Percentiles rank a stretch among this genome's conserved stretches.
phyloP scores from a whole-genome alignment of 352 stramenopile species.

The Phytopythium cucurbitacearum region DNA sequence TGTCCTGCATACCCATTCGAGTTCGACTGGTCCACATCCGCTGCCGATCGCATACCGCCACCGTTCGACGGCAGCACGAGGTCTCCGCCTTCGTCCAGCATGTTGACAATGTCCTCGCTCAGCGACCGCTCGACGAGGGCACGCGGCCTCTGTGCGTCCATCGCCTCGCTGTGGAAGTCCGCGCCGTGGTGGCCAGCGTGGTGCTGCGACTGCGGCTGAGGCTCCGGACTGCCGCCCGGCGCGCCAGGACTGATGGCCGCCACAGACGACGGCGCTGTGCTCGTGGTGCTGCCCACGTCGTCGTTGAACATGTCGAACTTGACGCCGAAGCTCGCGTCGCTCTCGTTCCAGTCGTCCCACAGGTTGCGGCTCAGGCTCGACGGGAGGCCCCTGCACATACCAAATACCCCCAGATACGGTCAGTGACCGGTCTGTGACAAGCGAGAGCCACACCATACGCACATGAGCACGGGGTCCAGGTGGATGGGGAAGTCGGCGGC shows the following conservation, averaged over 20 bases:
- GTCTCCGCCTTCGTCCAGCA: slow-evolving; percentile 58
- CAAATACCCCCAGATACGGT: background rate
- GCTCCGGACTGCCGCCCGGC: slow-evolving; percentile 5
- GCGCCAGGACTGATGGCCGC: slow-evolving; percentile 12
- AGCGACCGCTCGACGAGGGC: slow-evolving; percentile 47
- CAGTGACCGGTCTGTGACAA: background rate
- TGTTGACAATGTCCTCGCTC: slow-evolving; percentile 75
- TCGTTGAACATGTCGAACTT: slow-evolving; percentile 73
- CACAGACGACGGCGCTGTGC: slow-evolving; percentile 19
- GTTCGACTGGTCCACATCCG: too few relatives aligned
- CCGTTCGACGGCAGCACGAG: slow-evolving; percentile 13
- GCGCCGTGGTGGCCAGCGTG: slow-evolving; percentile 13
- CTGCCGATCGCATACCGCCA: background rate
- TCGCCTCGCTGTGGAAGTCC: slow-evolving; percentile 3
- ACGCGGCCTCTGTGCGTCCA: slow-evolving; percentile 21
- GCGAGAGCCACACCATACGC: slow-evolving; percentile 11
- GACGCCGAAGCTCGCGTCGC: slow-evolving; percentile 54
- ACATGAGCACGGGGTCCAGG: slow-evolving; percentile 73
- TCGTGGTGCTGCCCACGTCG: slow-evolving; percentile 22
- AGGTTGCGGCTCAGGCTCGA: slow-evolving; percentile 82
- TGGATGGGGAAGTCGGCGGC: slow-evolving; percentile 47
- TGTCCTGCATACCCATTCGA: background rate
- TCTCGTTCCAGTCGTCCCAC: slow-evolving; percentile 88
- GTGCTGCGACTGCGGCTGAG: slow-evolving; percentile 12
- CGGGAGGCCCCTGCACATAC: slow-evolving; percentile 49